These are phyloP conservation scores for Neocallimastix lanati DNA, from an alignment of 192 early-diverging fungal species.

Conservation along the genomic window DNA sequence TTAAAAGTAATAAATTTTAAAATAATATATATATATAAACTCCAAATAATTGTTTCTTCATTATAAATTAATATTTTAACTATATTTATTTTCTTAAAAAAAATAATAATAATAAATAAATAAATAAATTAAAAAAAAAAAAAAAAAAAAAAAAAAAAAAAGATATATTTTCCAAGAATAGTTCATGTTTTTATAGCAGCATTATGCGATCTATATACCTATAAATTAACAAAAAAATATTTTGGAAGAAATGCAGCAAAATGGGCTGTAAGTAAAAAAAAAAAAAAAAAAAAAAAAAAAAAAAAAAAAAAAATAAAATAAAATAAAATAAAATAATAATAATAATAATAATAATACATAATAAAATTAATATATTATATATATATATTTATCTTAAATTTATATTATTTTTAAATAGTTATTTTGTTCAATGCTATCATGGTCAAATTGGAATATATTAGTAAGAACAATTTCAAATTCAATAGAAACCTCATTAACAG, in stretches of 20 bases:
- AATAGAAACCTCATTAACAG: conserved; percentile 56
- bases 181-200: conserved; percentile 63
- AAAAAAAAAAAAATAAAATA: too few species aligned
- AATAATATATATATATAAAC: too few species aligned
- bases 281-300: too few species aligned
- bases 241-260: conserved; percentile 34
- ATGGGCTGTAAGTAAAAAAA: conserved; percentile 37
- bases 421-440: conserved; percentile 32
- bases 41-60: too few species aligned
- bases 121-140: conserved; percentile 4
- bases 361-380: too few species aligned
- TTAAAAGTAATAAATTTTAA: too few species aligned
- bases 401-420: conserved; percentile 27
- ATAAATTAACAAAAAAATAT: conserved; percentile 40
- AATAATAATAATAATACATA: too few species aligned
- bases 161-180: conserved; percentile 54
- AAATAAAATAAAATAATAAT: too few species aligned
- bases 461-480: conserved; percentile 49
- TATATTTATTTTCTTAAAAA: too few species aligned
- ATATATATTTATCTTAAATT: background rate
- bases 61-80: too few species aligned
- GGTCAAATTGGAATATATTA: conserved; percentile 37
- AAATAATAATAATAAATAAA: too few species aligned
- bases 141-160: background rate
- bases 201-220: conserved; percentile 54